phyloP scores from a whole-genome alignment of 495 filamentous ascomycete species.

The Cercophora samala region DNA sequence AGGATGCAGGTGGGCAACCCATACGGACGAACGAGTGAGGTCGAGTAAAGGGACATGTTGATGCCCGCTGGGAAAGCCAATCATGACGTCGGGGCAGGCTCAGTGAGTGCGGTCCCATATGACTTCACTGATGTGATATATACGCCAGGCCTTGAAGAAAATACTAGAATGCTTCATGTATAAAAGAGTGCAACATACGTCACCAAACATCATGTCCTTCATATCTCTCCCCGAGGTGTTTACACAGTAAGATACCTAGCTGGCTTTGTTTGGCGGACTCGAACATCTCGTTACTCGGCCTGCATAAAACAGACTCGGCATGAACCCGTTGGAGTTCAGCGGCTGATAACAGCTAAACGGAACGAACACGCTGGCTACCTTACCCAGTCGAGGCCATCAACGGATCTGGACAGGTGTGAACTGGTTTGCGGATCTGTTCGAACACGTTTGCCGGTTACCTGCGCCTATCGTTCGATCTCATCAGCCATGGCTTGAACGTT shows the following conservation, averaged over 20 bases:
- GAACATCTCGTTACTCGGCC: not conserved
- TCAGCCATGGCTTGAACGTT: not conserved
- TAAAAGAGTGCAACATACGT: not conserved
- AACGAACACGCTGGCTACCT: not conserved
- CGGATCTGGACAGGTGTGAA: not conserved
- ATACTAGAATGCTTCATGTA: not conserved
- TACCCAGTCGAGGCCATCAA: not conserved
- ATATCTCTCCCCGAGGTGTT: not conserved
- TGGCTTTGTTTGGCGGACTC: not conserved
- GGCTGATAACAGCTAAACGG: not conserved
- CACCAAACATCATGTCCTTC: not conserved
- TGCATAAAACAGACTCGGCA: not conserved
- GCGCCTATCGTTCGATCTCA: not conserved
- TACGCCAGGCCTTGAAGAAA: no score
- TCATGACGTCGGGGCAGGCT: not conserved
- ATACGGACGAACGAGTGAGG: not conserved
- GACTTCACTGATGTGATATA: no score
- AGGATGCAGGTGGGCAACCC: not conserved
- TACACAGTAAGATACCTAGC: not conserved
- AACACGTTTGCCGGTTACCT: not conserved
- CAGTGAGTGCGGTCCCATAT: not conserved
- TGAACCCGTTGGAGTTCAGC: not conserved
- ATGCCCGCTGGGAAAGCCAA: not conserved
- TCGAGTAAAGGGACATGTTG: not conserved
- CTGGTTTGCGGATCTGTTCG: not conserved